Evolutionary conservation across 2,329 filamentous ascomycete species (phyloP).

Genomic region (Epichloe amarillans): DNA sequence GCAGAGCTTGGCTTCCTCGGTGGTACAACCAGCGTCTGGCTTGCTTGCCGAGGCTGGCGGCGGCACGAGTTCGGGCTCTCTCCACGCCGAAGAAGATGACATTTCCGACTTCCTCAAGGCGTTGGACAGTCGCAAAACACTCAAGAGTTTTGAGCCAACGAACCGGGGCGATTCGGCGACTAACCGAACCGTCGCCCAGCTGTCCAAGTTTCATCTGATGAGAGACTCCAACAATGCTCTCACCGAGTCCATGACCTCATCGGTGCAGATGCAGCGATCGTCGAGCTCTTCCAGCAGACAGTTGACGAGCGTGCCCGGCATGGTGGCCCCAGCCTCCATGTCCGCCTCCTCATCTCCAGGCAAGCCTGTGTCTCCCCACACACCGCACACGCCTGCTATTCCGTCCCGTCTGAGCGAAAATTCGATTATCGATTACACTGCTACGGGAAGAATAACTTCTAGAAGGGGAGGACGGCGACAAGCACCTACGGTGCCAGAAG

Average conservation of each 20-base stretch:
- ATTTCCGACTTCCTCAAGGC: constrained; percentile 88
- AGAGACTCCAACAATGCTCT: constrained; percentile 77
- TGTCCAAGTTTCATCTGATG: constrained; percentile 80
- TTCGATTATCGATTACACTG: constrained; percentile 43
- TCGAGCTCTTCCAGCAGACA: constrained; percentile 58
- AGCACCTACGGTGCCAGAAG: constrained; percentile 15
- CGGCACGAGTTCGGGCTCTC: constrained; percentile 51
- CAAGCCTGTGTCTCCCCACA: constrained; percentile 81
- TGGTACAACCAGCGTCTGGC: constrained; percentile 62
- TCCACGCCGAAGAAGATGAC: constrained; percentile 73
- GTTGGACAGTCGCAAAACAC: constrained; percentile 76
- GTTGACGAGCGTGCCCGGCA: constrained; percentile 47
- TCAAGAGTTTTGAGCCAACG: constrained; percentile 60
- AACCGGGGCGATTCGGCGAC: constrained; percentile 56
- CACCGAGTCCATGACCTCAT: constrained; percentile 88
- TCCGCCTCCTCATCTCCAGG: constrained; percentile 82
- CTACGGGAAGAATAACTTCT: constrained; percentile 17
- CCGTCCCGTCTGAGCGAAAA: constrained; percentile 89
- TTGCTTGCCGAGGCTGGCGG: constrained; percentile 59
- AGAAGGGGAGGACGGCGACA: constrained; percentile 16
- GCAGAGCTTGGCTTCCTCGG: constrained; percentile 58
- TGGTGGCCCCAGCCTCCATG: constrained; percentile 58
- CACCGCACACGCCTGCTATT: constrained; percentile 84
- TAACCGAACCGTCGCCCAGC: constrained; percentile 63
- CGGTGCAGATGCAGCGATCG: constrained; percentile 70